These are phyloP conservation scores for Solanum clarkiae DNA, from an alignment of 257 asterid species.

Conservation along the genomic window DNA sequence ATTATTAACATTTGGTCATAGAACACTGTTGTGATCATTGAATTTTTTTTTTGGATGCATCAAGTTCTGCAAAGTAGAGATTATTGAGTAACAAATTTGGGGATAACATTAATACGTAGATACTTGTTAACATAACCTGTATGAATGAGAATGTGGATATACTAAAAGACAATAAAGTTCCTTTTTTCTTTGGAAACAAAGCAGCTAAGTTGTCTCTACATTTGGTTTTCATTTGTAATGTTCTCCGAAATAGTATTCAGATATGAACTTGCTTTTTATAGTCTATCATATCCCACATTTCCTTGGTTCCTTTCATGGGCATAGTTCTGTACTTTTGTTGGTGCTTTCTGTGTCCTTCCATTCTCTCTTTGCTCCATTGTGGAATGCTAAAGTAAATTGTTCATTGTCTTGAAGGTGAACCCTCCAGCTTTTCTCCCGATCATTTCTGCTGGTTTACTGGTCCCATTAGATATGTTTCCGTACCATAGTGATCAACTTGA, in stretches of 20 bases:
- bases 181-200: neutral
- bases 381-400: neutral
- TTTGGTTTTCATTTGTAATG: neutral
- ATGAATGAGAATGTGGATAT: neutral
- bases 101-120: neutral
- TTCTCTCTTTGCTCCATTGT: neutral
- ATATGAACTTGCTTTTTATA: neutral
- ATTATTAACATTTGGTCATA: neutral
- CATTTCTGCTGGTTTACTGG: neutral
- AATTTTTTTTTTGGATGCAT: neutral
- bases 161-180: neutral
- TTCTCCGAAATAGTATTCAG: neutral
- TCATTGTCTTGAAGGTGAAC: neutral
- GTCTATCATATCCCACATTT: neutral
- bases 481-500: neutral
- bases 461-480: neutral
- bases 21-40: neutral
- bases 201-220: neutral
- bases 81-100: neutral
- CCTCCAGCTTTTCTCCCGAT: neutral
- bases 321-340: neutral
- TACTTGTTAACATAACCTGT: neutral
- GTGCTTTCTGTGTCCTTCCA: neutral
- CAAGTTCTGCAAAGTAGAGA: neutral
- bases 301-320: neutral